Evolutionary conservation across 768 basidiomycete genomes (phyloP), one percentile per base, ranked within the genome.

Genomic region (Baorangia bicolor): DNA sequence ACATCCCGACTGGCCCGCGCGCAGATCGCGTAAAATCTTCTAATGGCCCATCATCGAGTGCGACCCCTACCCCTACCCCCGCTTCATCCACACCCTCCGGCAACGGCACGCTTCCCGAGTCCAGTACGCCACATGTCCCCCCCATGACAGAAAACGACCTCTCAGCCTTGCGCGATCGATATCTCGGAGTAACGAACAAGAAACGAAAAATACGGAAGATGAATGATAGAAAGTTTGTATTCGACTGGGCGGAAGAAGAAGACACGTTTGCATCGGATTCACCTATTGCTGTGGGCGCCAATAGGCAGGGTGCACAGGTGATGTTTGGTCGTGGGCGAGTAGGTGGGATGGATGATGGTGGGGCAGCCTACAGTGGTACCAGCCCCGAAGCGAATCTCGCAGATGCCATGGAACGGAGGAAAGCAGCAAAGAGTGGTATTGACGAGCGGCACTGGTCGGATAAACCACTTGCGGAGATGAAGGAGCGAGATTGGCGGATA

Each of bases 401-500:
- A 20, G 94, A 96, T 71, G 75, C 86, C 11, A 80, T 93, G 73
- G 95, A 96, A 72, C 76, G 92, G 56, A 77, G 92, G 56, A 85
- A 83, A 69, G 92, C 93, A 12, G 83, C 84, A 55, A 90, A 90
- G 74, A 77, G 81, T 44, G 91, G 90, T 5, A 77, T 91, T 51
- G 96, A 98, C 69, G 97, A 98, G 70, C 80, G 95, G 55, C 97
- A 99, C 76, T 99, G 97, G 97, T 89, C 92, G 0, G 95, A 98
- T 16, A 99, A 99, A 72, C 83, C 87, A 2, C 76, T 98, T 39
- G 70, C 79, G 4, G 94, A 98, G 74, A 98, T 99, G 70, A 93
- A 90, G 68, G 97, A 98, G 66, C 81, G 97, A 45, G 97, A 99
- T 70, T 99, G 97, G 97, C 85, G 97, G 64, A 99, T 99, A 69